phyloP scores from a whole-genome alignment of 2,329 filamentous ascomycete genomes.

The Aspergillus sp. region DNA sequence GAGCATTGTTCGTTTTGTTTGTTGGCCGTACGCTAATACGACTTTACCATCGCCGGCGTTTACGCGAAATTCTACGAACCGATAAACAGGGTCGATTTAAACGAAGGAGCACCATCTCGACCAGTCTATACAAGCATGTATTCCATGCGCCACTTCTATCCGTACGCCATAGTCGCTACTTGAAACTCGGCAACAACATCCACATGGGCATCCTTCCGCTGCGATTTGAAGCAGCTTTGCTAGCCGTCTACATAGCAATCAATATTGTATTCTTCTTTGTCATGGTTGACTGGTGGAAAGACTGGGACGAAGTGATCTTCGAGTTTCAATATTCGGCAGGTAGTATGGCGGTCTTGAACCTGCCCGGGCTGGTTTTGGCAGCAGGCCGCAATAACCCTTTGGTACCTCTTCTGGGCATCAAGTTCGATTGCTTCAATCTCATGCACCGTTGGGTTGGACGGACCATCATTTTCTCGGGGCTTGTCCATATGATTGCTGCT shows the following conservation, averaged over 20 bases:
- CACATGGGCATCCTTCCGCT: constrained; percentile 74
- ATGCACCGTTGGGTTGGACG: constrained; percentile 80
- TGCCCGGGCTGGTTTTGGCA: constrained; percentile 82
- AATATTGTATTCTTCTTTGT: constrained; percentile 71
- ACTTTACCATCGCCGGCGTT: constrained; percentile 28
- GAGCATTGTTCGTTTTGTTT: constrained; percentile 27
- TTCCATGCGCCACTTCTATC: constrained; percentile 66
- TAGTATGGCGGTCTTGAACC: constrained; percentile 79
- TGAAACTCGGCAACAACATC: constrained; percentile 46
- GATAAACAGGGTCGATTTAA: constrained; percentile 27
- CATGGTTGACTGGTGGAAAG: constrained; percentile 36
- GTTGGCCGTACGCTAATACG: constrained; percentile 26
- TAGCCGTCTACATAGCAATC: constrained; percentile 64
- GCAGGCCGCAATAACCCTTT: constrained; percentile 90
- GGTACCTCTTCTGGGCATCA: constrained; percentile 75
- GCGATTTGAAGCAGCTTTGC: constrained; percentile 69
- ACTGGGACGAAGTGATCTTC: constrained; percentile 33
- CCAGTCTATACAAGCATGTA: constrained; percentile 42
- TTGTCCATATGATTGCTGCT: constrained; percentile 62
- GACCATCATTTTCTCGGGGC: constrained; percentile 65
- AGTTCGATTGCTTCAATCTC: constrained; percentile 93
- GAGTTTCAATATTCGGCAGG: constrained; percentile 77
- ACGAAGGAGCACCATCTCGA: constrained; percentile 16
- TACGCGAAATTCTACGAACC: constrained; percentile 19
- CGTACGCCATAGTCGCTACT: neutral